Evolutionary conservation across 2,329 filamentous ascomycete genomes (phyloP), one percentile per base, ranked within the genome.

Genomic region (Colletotrichum tropicicola): DNA sequence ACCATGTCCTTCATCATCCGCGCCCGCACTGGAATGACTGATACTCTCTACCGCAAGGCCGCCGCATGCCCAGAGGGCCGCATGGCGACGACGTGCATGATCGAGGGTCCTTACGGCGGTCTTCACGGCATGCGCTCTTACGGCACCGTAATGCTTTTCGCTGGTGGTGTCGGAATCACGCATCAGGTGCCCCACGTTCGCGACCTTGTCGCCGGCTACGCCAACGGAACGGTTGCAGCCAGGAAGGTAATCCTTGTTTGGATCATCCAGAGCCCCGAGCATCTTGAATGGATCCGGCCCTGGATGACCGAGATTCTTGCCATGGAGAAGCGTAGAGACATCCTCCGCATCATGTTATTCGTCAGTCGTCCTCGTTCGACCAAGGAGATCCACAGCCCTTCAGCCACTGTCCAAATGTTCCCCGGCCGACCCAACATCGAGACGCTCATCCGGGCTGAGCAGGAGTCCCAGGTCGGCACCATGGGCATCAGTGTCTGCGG

Each of bases 271-370:
- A 91, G 87, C 71, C 90, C 90, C 70, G 92, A 94, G 79, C 91
- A 94, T 75, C 83, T 94, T 28, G 91, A 94, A 76, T 94, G 91
- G 91, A 93, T 94, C 73, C 85, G 91, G 48, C 90, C 91, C 7
- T 94, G 91, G 91, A 94, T 94, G 92, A 93, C 91, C 4, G 85
- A 90, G 72, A 93, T 94, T 67, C 82, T 94, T 39, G 86, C 87
- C 63, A 91, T 94, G 89, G 90, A 92, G 61, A 87, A 85, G 75
- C 87, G 91, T 52, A 86, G 92, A 60, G 91, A 94, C 65, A 85
- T 91, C 55, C 83, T 94, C 57, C 89, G 90, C 69, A 92, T 94
- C 75, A 87, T 93, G 80, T 86, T 94, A 57, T 94, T 94, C 75
- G 90, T 94, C 70, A 92, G 89, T 69, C 83, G 91, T 61, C 91